phyloP scores from a whole-genome alignment of 345 rosid genomes.

The Eutrema yunnanense region DNA sequence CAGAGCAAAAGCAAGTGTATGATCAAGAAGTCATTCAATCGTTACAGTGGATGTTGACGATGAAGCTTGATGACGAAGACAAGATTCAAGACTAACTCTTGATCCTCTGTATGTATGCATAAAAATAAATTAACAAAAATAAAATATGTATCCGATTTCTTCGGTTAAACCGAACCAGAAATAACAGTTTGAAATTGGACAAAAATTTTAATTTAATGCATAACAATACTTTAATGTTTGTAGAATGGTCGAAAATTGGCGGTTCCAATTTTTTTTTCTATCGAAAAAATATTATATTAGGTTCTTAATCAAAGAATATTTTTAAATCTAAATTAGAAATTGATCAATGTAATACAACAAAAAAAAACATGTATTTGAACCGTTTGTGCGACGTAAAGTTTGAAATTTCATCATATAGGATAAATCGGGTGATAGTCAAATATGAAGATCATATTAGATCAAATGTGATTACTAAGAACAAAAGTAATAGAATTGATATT shows the following conservation, averaged over 20 bases:
- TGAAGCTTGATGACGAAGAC: constrained; percentile 36
- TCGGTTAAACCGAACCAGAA: neutral
- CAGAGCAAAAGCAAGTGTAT: constrained; percentile 50
- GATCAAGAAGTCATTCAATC: constrained; percentile 58
- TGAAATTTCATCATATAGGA: too few species aligned
- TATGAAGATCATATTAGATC: too few species aligned
- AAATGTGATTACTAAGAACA: too few species aligned
- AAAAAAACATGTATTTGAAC: too few species aligned
- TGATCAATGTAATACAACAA: too few species aligned
- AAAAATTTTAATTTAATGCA: neutral
- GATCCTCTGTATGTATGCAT: neutral
- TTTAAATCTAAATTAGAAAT: too few species aligned
- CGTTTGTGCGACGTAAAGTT: too few species aligned
- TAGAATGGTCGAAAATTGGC: neutral
- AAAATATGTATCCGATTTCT: neutral
- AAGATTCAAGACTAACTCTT: constrained; percentile 6
- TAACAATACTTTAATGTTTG: neutral
- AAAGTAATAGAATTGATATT: too few species aligned
- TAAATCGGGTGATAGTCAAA: too few species aligned
- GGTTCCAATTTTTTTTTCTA: too few species aligned
- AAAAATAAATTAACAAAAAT: neutral
- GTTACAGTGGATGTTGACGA: constrained; percentile 42
- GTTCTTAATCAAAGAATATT: too few species aligned
- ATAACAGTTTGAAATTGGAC: neutral
- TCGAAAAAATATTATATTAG: too few species aligned